Base-by-base conservation (phyloP, 345 rosid species). In the Eucalyptus dawsonii region DNA sequence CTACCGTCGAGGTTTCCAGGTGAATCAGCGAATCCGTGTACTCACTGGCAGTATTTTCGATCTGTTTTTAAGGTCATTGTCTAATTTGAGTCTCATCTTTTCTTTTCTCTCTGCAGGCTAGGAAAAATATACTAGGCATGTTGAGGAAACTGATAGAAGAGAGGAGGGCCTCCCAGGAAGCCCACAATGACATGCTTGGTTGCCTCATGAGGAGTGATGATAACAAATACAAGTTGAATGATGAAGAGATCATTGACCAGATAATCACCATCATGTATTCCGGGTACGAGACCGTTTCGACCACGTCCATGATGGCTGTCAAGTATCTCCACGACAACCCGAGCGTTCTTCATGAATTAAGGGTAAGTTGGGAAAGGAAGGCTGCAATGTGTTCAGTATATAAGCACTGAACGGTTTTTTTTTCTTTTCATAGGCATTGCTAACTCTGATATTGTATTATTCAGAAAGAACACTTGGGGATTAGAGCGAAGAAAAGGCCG, bases 281-380 rank as follows among this genome's bases (percentile, higher is more conserved):
- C 5, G 98, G 99, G 81, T 96, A 94, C 69, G 99, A 97, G 90
- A 97, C 97, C 47, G 96, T 96, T 45, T 97, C 99, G 21, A 96
- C 97, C 50, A 96, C 99, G 22, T 92, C 98, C 5, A 97, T 96
- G 99, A 97, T 96, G 99, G 97, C 97, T 54, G 91, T 97, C 87
- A 97, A 96, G 94, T 97, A 96, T 88, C 94, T 96, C 31, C 98
- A 96, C 88, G 97, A 96, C 92, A 95, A 96, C 85, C 99, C 96
- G 8, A 87, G 54, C 81, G 97, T 93, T 90, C 99, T 96, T 87
- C 91, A 94, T 88, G 95, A 95, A 93, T 89, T 96, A n/a, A 94
- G 89, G 89, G 89, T 69, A 67, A 11, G 37, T 69, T 25, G 54
- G 29, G 47, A 76, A 76, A 42, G 47, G 1, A 58, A 58, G 88